Base-by-base conservation (phyloP, 139 green algal genomes). In the Limnomonas spitsbergensis region DNA sequence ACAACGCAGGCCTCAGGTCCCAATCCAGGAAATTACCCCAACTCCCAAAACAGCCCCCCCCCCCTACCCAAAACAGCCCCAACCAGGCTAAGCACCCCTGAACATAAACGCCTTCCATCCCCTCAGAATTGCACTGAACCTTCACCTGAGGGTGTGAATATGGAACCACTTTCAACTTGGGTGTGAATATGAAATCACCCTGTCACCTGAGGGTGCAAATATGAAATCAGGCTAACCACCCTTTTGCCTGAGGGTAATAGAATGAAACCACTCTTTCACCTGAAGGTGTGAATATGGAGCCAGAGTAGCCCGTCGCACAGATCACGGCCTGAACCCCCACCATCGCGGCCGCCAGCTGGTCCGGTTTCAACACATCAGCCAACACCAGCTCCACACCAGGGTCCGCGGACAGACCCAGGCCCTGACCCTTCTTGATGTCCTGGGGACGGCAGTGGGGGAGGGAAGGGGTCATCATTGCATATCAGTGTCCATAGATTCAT, bases 251-350 rank as follows among this genome's bases (percentile, higher is more conserved):
- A 14, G 7, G 26, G 4, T 27, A 37, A 4, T 27, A 14, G 4
- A 27, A 6, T 27, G 38, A 53, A 3, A 77, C 69, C 0, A 40
- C 32, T 2, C 72, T 38, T 2, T 6, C 42, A 9, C 42, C 42
- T 34, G 32, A 76, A 66, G 42, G 53, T 34, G 20, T 2, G 81
- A 75, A 38, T 85, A n/a, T 85, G 42, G 87, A 76, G 29, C 84
- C 87, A 9, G 61, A 76, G 20, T 69, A 85, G 20, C 87, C 89
- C 1, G 83, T 90, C 31, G 85, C 80, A 68, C 83, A 89, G 52
- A 93, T 87, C 27, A 93, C 85, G 4, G 87, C 87, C 27, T 90
- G 66, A 2, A 83, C 87, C 27, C 75, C 79, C 2, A 82, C 81
- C 3, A 91, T 88, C 0, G 87, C 89, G 0, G 47, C 40, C 3